Conservation (phyloP, 2,329 filamentous ascomycete genomes). For the Ascochyta pisi region DNA sequence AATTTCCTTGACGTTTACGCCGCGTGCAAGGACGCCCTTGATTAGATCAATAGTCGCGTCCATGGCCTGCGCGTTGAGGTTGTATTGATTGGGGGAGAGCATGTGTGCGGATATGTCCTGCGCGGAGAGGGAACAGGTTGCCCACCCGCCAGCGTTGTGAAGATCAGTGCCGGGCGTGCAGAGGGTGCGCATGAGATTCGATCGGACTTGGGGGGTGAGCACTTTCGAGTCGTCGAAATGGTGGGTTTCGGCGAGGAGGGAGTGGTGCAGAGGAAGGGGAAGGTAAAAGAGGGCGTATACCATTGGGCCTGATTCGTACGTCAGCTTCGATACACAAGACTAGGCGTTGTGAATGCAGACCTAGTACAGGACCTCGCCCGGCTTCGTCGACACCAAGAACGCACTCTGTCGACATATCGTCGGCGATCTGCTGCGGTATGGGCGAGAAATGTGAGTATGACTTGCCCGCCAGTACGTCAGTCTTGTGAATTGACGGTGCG, state of each 20-base stretch:
- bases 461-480: constrained; percentile 50
- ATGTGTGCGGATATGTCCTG: constrained; percentile 82
- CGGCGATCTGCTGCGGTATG: constrained; percentile 49
- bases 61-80: constrained; percentile 95
- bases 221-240: constrained; percentile 97
- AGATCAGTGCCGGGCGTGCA: constrained; percentile 70
- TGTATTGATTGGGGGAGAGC: constrained; percentile 74
- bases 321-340: constrained; percentile 17
- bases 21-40: constrained; percentile 73
- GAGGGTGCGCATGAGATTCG: constrained; percentile 72
- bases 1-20: constrained; percentile 85
- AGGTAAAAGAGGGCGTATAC: constrained; percentile 76
- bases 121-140: constrained; percentile 79
- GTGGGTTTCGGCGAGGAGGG: constrained; percentile 78
- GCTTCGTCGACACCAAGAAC: constrained; percentile 93
- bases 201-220: constrained; percentile 79
- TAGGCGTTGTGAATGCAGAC: constrained; percentile 52
- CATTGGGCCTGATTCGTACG: constrained; percentile 65
- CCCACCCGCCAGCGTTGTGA: constrained; percentile 78
- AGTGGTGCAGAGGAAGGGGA: constrained; percentile 67
- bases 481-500: constrained; percentile 54
- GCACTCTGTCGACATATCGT: constrained; percentile 64
- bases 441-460: constrained; percentile 58
- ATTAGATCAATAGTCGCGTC: constrained; percentile 89
- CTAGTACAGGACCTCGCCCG: constrained; percentile 90